Base-by-base conservation (phyloP, 176 grass and related monocot species). In the Avena atlantica region DNA sequence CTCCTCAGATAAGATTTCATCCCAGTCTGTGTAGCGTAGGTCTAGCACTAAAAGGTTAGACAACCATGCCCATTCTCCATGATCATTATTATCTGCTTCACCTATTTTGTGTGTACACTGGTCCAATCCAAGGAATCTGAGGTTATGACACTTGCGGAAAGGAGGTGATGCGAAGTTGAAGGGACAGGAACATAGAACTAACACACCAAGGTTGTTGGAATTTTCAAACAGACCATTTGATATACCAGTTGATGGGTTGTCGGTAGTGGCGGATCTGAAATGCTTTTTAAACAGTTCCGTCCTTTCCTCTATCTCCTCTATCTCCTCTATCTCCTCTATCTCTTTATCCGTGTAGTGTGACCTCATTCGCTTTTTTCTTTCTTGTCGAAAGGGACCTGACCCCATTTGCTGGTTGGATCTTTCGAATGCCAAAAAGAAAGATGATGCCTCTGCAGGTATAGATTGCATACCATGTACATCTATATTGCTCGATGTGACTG, bases 101-200 rank as follows among this genome's bases (percentile, higher is more conserved):
- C 3, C 3, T n/a, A 13, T 55, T 10, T 52, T 63, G 0, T 50
- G 0, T 63, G 12, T 25, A 14, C 78, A 87, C 0, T 20, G 20
- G 21, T 65, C 68, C 56, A 81, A 0, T 1, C 86, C 78, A 3
- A 87, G 68, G 10, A 81, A 87, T 87, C 67, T 87, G 12, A 87
- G 20, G 0, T 0, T 1, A 0, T 4, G 25, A 5, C 86, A 81
- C 3, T 1, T 1, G 0, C 1, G 0, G 27, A 87, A 87, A 14
- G 69, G n/a, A 1, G 78, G 86, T 65, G 86, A 87, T 8, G 56
- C 44, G 75, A 87, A 81, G 0, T 0, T 63, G 2, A 87, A 81
- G 29, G 61, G 5, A 78, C 84, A 85, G 1, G 1, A 8, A 7
- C 13, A 78, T 1, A 85, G 48, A 56, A 45, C 0, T 1, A 85